Conservation (phyloP, 2,329 filamentous ascomycete genomes). For the Penicillium oxalicum region DNA sequence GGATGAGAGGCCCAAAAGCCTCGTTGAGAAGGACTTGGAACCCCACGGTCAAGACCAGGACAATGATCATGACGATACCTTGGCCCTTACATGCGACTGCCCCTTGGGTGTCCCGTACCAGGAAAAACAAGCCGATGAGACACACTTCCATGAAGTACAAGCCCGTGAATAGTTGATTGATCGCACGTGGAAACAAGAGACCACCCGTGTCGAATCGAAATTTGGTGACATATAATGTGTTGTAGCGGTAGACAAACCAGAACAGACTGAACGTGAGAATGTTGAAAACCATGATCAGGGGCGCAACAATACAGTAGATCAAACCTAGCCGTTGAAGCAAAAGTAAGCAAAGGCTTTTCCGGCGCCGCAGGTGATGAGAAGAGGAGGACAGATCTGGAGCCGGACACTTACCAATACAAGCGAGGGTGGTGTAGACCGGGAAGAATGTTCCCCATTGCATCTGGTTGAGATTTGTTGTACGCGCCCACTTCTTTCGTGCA, state of each 20-base stretch:
- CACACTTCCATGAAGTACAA: conserved; percentile 92
- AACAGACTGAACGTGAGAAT: conserved; percentile 85
- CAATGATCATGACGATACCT: conserved; percentile 77
- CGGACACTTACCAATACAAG: conserved; percentile 63
- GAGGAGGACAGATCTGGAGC: not conserved
- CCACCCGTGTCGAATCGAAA: conserved; percentile 89
- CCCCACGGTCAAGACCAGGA: conserved; percentile 61
- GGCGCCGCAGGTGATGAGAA: not conserved
- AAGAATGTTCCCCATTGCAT: conserved; percentile 93
- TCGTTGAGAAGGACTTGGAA: conserved; percentile 78
- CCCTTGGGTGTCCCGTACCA: conserved; percentile 55
- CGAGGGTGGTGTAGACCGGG: conserved; percentile 93
- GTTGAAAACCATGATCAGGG: conserved; percentile 87
- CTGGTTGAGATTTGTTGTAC: conserved; percentile 70
- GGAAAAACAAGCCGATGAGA: conserved; percentile 82
- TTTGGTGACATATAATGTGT: conserved; percentile 88
- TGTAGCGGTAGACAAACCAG: conserved; percentile 95
- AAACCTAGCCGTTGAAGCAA: conserved; percentile 42
- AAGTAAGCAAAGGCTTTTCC: conserved; percentile 2
- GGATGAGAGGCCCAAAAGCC: conserved; percentile 77
- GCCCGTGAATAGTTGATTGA: conserved; percentile 93
- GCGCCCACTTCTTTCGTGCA: conserved; percentile 70
- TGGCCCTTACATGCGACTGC: conserved; percentile 63
- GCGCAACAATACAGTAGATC: conserved; percentile 83
- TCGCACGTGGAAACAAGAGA: conserved; percentile 80